Evolutionary conservation across 345 rosid genomes (phyloP), one percentile per base, ranked within the genome.

Genomic region (Acer saccharum): DNA sequence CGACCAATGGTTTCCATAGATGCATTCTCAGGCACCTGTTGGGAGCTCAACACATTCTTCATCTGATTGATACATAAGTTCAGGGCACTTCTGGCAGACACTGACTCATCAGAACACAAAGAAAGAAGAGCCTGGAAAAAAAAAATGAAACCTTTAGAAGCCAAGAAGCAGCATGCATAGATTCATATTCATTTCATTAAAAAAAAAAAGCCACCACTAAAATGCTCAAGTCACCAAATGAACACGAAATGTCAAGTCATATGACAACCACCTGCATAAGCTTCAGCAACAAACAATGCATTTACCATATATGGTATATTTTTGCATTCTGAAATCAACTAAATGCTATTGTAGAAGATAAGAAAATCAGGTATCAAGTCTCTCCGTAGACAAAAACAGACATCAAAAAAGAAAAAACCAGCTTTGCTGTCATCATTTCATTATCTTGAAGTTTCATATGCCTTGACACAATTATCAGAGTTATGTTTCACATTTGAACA

Each of bases 1-100:
- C 89, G 89, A 69, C 98, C 98, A 79, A 95, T 86, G 77, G 89
- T 92, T 86, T 95, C 99, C 86, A 94, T 89, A 69, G 99, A 92
- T 44, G 96, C 89, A 89, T 80, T 90, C 82, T 92, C 97, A 54
- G 99, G 94, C 84, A 95, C 74, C 78, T 90, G 97, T 77, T 86
- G 89, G 76, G 91, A 86, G 89, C 93, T 86, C 81, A 95, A 83
- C 20, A 95, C 90, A 81, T 83, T 90, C 85, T 82, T 93, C 98
- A 95, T 92, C 81, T 92, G 99, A 69, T 83, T 88, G 81, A 89
- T 81, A 74, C 99, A 93, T 84, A 95, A 83, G 57, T 93, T 95
- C 75, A 92, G 75, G 68, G 98, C 94, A 81, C 81, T 89, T 87
- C 84, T 95, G 75, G 98, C 97, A n/a, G 98, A 92, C 71, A 84